phyloP scores from a whole-genome alignment of 208 protist genomes.

The Wallacemonas sp. region DNA sequence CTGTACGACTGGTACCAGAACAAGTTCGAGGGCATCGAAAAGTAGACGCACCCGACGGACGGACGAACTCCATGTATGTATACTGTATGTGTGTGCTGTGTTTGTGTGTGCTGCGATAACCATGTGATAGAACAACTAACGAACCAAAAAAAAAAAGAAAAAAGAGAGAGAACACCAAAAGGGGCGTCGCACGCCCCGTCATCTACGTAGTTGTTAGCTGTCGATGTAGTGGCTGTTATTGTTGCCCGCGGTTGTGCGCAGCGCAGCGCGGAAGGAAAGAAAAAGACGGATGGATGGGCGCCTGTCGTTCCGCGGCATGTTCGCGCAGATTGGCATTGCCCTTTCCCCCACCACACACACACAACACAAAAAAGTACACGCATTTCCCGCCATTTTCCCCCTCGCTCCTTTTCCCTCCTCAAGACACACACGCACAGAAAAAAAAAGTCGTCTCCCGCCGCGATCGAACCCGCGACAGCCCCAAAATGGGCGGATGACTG shows the following conservation, averaged over 20 bases:
- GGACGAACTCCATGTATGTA: background rate
- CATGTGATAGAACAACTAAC: background rate
- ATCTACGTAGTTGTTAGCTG: no score
- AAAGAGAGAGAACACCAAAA: no score
- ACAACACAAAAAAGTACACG: no score
- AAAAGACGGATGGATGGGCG: no score
- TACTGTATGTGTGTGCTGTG: background rate
- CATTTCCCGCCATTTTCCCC: no score
- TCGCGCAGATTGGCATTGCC: no score
- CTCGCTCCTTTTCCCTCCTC: no score
- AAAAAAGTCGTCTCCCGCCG: background rate
- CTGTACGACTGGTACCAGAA: conserved; percentile 87
- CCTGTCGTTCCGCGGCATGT: no score
- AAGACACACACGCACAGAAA: background rate
- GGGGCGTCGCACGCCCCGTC: no score
- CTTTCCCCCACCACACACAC: no score
- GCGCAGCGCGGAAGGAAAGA: no score
- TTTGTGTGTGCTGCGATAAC: background rate
- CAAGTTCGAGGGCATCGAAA: conserved; percentile 82
- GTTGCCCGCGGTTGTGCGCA: background rate
- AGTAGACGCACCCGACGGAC: conserved; percentile 28
- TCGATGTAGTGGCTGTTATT: background rate
- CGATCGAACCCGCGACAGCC: background rate
- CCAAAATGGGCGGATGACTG: background rate
- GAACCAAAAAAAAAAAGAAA: conserved; percentile 9